phyloP scores from a whole-genome alignment of 306 rosid species.

The Morella rubra region DNA sequence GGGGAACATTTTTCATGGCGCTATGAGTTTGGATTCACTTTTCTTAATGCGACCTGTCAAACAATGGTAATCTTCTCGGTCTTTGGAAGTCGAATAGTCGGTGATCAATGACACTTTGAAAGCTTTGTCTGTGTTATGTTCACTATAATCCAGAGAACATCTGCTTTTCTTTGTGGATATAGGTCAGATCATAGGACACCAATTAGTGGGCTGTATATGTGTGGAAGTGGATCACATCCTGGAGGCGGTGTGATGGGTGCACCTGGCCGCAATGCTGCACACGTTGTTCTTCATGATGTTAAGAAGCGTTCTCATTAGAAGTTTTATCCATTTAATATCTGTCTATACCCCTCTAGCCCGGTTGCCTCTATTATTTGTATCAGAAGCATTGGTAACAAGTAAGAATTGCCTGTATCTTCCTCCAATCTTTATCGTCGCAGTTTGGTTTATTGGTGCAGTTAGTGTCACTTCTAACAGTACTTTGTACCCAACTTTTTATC shows the following conservation, averaged over 20 bases:
- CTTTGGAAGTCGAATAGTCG: background rate
- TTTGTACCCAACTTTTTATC: too few species aligned
- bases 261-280: conserved; percentile 86
- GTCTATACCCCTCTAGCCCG: background rate
- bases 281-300: conserved; percentile 57
- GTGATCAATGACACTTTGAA: background rate
- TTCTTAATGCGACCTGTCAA: conserved; percentile 82
- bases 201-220: conserved; percentile 59
- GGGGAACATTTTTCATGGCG: conserved; percentile 89
- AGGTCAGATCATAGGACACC: conserved; percentile 87
- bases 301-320: conserved; percentile 22
- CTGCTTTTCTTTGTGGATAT: conserved; percentile 1
- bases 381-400: too few species aligned
- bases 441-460: too few species aligned
- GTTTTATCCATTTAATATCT: background rate
- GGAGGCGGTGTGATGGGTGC: conserved; percentile 99
- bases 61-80: conserved; percentile 57
- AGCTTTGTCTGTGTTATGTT: background rate
- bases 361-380: background rate
- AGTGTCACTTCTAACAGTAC: too few species aligned
- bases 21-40: conserved; percentile 90
- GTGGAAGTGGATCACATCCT: conserved; percentile 90
- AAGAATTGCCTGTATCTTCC: conserved; percentile 41
- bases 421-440: too few species aligned
- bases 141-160: background rate